Conservation (phyloP, 1,284 basidiomycete genomes). For the Cutaneotrichosporon cutaneum region DNA sequence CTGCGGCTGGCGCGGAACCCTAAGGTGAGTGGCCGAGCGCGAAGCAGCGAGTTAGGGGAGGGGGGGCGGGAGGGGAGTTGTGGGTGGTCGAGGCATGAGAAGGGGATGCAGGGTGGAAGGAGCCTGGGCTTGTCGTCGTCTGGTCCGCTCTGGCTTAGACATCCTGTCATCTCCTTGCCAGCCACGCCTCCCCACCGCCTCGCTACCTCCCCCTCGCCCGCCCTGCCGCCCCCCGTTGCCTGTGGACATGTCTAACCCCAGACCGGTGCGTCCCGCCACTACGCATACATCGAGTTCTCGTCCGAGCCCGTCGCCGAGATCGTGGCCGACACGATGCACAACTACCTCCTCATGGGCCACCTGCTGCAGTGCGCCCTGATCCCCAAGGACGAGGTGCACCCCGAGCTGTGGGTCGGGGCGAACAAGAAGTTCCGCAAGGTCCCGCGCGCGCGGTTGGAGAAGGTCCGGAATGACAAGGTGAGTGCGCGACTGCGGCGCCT, state of each 20-base stretch:
- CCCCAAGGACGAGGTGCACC: slow-evolving; percentile 83
- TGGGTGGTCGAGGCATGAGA: not conserved
- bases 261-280: slow-evolving; percentile 95
- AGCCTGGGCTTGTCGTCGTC: too few species aligned
- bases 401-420: slow-evolving; percentile 94
- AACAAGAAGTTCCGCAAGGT: slow-evolving; percentile 84
- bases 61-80: not conserved
- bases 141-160: too few species aligned
- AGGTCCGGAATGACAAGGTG: slow-evolving; percentile 79
- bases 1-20: slow-evolving; percentile 89
- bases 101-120: too few species aligned
- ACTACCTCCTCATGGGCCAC: slow-evolving; percentile 93
- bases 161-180: too few species aligned
- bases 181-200: too few species aligned
- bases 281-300: slow-evolving; percentile 93
- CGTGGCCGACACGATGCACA: slow-evolving; percentile 98
- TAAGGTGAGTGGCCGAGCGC: slow-evolving; percentile 70
- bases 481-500: too few species aligned
- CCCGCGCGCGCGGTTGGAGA: slow-evolving; percentile 69
- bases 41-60: not conserved
- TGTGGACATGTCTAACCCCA: slow-evolving; percentile 51
- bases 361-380: slow-evolving; percentile 82
- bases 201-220: too few species aligned
- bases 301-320: slow-evolving; percentile 87
- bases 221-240: too few species aligned